Evolutionary conservation across 345 rosid genomes (phyloP), one percentile per base, ranked within the genome.

Genomic region (Streptanthus diversifolius): DNA sequence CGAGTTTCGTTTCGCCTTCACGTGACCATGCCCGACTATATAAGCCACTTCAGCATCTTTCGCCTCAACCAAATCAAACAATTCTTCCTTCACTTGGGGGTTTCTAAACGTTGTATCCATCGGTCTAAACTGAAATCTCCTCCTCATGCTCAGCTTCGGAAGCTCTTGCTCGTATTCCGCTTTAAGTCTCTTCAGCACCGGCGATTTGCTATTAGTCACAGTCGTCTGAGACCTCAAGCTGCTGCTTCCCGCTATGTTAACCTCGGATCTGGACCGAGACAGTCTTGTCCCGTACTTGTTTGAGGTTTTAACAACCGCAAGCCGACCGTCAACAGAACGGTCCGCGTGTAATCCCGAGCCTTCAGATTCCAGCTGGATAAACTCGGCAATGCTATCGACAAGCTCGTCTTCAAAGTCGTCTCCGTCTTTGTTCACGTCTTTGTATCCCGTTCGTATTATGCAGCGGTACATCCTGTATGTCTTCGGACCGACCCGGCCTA

Each of bases 401-500:
- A 95, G 82, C 72, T 89, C 96, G 17, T 86, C 87, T 76, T 95
- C 98, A 37, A 88, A 84, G 79, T 86, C 90, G 4, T 84, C 88
- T 27, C 87, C 90, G 17, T 76, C 83, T 70, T 83, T 85, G 18
- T 80, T 83, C 55, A 88, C 89, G 65, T 95, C 98, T 71, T 90
- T 91, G 87, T 95, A 91, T 13, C 99, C 96, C 12, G 83, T 82
- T 49, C 96, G 84, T 67, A 95, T 83, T 69, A 90, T 87, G 82
- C 99, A 91, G 55, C 99, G 90, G 77, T 95, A 91, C 77, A 95
- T 80, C 45, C 87, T 70, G 84, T 87, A 88, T 2, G 99, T 82
- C 82, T 95, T 95, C 21, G 99, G 96, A 52, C 98, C 98, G 6
- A 91, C 75, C n/a, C 98, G 88, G 25, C 99, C 93, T 1, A 95